Evolutionary conservation across 2,329 filamentous ascomycete genomes (phyloP).

Genomic region (Leptographium wingfieldii): DNA sequence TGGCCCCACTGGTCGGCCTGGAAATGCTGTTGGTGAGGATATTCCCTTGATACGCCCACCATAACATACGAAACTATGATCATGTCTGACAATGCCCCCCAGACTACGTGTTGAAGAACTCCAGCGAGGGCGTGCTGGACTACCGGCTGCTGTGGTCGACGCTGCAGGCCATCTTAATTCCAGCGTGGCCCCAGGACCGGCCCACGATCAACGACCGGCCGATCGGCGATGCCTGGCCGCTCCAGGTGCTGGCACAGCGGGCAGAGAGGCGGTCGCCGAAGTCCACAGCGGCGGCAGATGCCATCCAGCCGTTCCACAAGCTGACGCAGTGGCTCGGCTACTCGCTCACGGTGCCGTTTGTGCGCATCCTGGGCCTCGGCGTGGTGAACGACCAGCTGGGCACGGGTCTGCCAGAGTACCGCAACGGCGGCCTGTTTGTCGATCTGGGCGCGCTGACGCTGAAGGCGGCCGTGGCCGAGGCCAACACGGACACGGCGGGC

Average conservation of each 20-base stretch:
- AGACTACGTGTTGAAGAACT: slow-evolving; percentile 7
- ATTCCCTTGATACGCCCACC: too few relatives aligned
- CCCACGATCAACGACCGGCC: slow-evolving; percentile 35
- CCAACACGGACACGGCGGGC: slow-evolving; percentile 41
- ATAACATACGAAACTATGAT: neutral
- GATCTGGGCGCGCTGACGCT: slow-evolving; percentile 64
- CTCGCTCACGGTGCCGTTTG: slow-evolving; percentile 43
- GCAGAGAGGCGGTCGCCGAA: slow-evolving; percentile 10
- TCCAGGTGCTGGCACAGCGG: slow-evolving; percentile 34
- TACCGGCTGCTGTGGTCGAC: slow-evolving; percentile 27
- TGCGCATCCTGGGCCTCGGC: slow-evolving; percentile 57
- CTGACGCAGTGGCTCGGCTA: slow-evolving; percentile 91
- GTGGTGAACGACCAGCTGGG: slow-evolving; percentile 72
- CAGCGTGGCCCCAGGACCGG: slow-evolving; percentile 34
- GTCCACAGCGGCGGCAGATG: slow-evolving; percentile 11
- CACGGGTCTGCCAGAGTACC: slow-evolving; percentile 82
- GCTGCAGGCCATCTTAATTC: slow-evolving; percentile 31
- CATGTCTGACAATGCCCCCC: neutral
- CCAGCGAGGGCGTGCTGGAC: slow-evolving; percentile 15
- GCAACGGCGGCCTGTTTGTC: slow-evolving; percentile 81
- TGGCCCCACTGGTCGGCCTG: slow-evolving; percentile 1
- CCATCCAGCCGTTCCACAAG: slow-evolving; percentile 74
- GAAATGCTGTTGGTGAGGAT: slow-evolving; percentile 3
- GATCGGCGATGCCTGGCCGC: slow-evolving; percentile 38
- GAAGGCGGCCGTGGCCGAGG: slow-evolving; percentile 59